These are phyloP conservation scores for Pestalotiopsis sp. DNA, from an alignment of 2,329 filamentous ascomycete genomes.

Conservation along the genomic window DNA sequence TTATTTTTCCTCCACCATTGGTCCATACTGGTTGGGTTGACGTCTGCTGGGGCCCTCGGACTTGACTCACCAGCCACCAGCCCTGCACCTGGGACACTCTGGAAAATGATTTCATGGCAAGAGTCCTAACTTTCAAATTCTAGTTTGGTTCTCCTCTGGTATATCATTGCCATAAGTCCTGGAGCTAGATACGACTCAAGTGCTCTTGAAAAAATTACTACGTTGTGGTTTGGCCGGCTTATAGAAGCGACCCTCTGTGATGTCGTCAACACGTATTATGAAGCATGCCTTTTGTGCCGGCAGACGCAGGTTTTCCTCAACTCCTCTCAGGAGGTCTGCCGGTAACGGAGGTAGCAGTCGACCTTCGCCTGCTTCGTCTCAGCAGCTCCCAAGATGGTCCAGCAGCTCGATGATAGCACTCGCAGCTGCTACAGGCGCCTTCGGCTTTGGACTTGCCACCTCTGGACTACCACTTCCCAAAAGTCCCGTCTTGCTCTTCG, in stretches of 20 bases:
- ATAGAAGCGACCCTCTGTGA: slow-evolving; percentile 5
- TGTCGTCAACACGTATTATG: slow-evolving; percentile 22
- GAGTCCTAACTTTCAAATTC: background rate
- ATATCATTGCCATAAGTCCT: background rate
- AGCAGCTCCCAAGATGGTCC: slow-evolving; percentile 26
- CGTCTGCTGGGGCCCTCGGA: background rate
- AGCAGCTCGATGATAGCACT: slow-evolving; percentile 29
- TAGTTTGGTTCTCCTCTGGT: background rate
- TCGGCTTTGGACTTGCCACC: slow-evolving; percentile 31
- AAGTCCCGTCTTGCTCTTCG: slow-evolving; percentile 26
- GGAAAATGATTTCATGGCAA: background rate
- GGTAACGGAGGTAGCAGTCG: slow-evolving; percentile 15
- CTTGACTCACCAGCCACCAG: background rate
- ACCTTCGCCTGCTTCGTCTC: slow-evolving; percentile 15
- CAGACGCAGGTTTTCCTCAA: slow-evolving; percentile 20
- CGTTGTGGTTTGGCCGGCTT: background rate
- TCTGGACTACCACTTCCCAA: slow-evolving; percentile 23
- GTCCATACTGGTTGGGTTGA: background rate
- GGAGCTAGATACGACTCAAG: background rate
- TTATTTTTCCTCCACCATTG: background rate
- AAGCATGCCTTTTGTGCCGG: slow-evolving; percentile 20
- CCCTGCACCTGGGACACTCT: background rate
- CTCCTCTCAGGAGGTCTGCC: slow-evolving; percentile 17
- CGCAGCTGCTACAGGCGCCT: slow-evolving; percentile 28
- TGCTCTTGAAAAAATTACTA: background rate